Percentiles rank a stretch among this genome's conserved stretches.
Conservation (phyloP, 2,329 filamentous ascomycete genomes). For the Emericellopsis atlantica region DNA sequence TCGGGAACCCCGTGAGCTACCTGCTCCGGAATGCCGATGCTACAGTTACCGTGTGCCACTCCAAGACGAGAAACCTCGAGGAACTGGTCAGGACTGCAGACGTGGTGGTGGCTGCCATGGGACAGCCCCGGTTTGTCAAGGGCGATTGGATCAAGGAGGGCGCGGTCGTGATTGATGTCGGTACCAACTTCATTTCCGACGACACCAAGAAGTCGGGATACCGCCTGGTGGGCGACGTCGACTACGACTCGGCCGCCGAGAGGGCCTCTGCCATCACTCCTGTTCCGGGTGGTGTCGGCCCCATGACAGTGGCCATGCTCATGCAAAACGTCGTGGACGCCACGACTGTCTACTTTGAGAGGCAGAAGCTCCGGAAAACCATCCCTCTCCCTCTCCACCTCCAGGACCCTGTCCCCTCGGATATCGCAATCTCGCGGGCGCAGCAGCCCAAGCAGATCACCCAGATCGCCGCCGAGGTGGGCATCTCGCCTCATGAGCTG, state of each 20-base stretch:
- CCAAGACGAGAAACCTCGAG: slow-evolving; percentile 63
- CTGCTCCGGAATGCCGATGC: slow-evolving; percentile 91
- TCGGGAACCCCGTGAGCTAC: slow-evolving; percentile 93
- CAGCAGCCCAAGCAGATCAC: slow-evolving; percentile 91
- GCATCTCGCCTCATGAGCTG: slow-evolving; percentile 77
- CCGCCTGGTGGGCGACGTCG: slow-evolving; percentile 87
- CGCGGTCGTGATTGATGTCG: slow-evolving; percentile 93
- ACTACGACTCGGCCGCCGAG: slow-evolving; percentile 72
- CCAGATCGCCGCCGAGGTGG: slow-evolving; percentile 70
- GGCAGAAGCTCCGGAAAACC: slow-evolving; percentile 68
- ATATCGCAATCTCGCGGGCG: slow-evolving; percentile 81
- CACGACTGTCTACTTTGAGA: slow-evolving; percentile 68
- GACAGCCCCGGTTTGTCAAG: slow-evolving; percentile 75
- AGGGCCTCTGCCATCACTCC: slow-evolving; percentile 91
- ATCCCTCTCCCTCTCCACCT: slow-evolving; percentile 75
- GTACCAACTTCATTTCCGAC: slow-evolving; percentile 91
- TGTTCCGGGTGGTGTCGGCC: slow-evolving; percentile 90
- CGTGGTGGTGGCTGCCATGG: slow-evolving; percentile 85
- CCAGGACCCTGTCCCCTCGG: slow-evolving; percentile 74
- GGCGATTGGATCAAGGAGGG: slow-evolving; percentile 93
- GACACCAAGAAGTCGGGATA: slow-evolving; percentile 83
- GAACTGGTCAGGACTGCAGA: slow-evolving; percentile 73
- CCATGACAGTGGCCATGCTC: slow-evolving; percentile 98
- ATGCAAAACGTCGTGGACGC: slow-evolving; percentile 90
- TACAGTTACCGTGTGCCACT: slow-evolving; percentile 94